Base-by-base conservation (phyloP, 2,329 filamentous ascomycete genomes). In the Endothia cerciana region DNA sequence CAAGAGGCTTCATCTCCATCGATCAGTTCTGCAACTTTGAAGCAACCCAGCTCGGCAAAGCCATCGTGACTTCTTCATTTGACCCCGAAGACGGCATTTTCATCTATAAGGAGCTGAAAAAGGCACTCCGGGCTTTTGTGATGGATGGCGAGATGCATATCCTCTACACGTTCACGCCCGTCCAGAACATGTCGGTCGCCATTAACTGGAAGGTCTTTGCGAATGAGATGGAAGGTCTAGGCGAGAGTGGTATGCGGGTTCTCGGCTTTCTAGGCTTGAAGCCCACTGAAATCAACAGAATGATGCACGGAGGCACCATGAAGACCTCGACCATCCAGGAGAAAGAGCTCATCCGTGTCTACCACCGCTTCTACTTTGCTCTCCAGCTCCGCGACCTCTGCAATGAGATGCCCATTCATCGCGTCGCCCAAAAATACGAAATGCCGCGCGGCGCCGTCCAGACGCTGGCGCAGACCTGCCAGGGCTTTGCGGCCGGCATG, bases 111-210 rank as follows among this genome's bases (percentile, higher is more conserved):
- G 91, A 94, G 74, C 80, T 93, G 58, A 82, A 83, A 65, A 84
- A 84, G 70, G 89, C 91, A 0, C 80, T 93, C 2, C 81, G 85
- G 67, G 89, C 89, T 1, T 93, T 94, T 72, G 91, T 93, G 15
- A 89, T 94, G 85, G 90, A 93, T 72, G 89, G 90, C 4, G 91
- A 94, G 69, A 89, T 94, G 87, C 91, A 93, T 72, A 84, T 92
- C 15, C 83, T 93, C 57, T 94, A 93, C 73, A 88, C 87, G 45
- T 93, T 93, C 69, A 93, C 91, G 0, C 91, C 91, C 0, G 83
- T 93, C 2, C 87, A 91, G 58, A 81, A 85, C 58, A 78, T 81
- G 33, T 79, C 78, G 1, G 77, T 82, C 3, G 78, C 81, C 10
- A 83, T 93, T 65, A 89, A 92, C 71, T 93, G 91, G 91, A 85